Conservation (phyloP, 495 filamentous ascomycete species). For the Emericellopsis terricola region DNA sequence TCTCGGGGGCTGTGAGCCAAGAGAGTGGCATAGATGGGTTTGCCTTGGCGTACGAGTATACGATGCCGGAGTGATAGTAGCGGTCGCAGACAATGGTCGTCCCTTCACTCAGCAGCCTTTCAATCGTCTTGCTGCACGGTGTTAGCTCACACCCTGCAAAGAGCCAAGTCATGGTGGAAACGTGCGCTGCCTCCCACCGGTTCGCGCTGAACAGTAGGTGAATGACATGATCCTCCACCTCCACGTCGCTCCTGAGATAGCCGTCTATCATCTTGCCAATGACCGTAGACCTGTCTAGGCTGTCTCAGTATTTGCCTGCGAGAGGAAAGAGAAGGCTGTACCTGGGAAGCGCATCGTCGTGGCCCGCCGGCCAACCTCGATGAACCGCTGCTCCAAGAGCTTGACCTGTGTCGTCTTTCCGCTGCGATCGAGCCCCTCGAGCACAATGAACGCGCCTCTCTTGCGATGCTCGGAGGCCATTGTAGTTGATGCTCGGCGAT, state of each 20-base stretch:
- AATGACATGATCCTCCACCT: slow-evolving; percentile 81
- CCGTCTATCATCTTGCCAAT: slow-evolving; percentile 80
- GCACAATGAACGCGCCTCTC: slow-evolving; percentile 66
- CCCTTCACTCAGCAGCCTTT: slow-evolving; percentile 40
- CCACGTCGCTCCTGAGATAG: slow-evolving; percentile 58
- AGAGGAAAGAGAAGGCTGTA: slow-evolving; percentile 18
- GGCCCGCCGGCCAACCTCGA: slow-evolving; percentile 39
- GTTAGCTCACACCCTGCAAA: no score
- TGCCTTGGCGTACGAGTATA: slow-evolving; percentile 87
- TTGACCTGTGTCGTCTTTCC: slow-evolving; percentile 93
- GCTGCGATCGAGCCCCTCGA: slow-evolving; percentile 86
- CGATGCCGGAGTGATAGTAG: slow-evolving; percentile 84
- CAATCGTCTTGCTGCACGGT: slow-evolving; percentile 33
- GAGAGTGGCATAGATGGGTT: slow-evolving; percentile 48
- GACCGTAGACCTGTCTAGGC: slow-evolving; percentile 69
- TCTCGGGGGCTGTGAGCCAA: slow-evolving; percentile 70
- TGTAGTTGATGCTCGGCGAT: no score
- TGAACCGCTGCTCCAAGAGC: slow-evolving; percentile 45
- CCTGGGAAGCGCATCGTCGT: slow-evolving; percentile 77
- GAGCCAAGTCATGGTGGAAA: not conserved
- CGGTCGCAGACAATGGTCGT: slow-evolving; percentile 72
- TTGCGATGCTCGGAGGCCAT: slow-evolving; percentile 27
- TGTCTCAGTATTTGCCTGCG: no score
- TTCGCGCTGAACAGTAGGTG: slow-evolving; percentile 94
- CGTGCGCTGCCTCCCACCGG: slow-evolving; percentile 70